Conservation (phyloP, 129 eudicot genomes). For the Chrysanthemum lavandulifolium region DNA sequence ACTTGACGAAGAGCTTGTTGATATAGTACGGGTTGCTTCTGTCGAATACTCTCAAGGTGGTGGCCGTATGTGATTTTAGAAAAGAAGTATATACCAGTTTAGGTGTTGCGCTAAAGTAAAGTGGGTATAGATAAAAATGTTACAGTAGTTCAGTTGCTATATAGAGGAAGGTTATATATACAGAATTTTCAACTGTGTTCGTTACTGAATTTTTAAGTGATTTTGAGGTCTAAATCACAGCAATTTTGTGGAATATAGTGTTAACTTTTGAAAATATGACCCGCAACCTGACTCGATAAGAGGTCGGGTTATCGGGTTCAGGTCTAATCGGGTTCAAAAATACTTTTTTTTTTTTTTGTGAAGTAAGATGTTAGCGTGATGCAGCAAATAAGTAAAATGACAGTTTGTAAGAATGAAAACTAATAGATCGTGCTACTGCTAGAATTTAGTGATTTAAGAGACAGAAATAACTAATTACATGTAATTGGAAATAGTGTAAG, state of each 20-base stretch:
- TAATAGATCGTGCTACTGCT: too few species aligned
- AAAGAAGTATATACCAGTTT: background rate
- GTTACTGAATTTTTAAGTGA: background rate
- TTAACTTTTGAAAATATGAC: too few species aligned
- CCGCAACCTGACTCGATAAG: too few species aligned
- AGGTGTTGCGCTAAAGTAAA: conserved; percentile 16
- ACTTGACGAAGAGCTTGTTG: conserved; percentile 59
- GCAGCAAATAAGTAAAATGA: too few species aligned
- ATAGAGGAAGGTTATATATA: conserved; percentile 17
- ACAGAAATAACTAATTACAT: too few species aligned
- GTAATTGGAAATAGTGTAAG: too few species aligned
- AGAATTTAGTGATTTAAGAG: too few species aligned
- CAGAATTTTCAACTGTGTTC: background rate
- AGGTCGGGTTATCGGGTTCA: too few species aligned
- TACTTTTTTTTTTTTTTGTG: too few species aligned
- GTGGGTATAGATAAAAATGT: conserved; percentile 14
- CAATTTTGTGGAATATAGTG: background rate
- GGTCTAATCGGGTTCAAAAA: too few species aligned
- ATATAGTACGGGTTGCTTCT: conserved; percentile 74
- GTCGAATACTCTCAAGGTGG: conserved; percentile 55
- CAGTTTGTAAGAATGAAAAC: too few species aligned
- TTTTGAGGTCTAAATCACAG: background rate
- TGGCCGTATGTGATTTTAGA: conserved; percentile 3
- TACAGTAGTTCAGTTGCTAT: background rate
- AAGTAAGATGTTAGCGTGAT: too few species aligned